phyloP scores from a whole-genome alignment of 768 basidiomycete genomes.

The Russula griseocarnosa region DNA sequence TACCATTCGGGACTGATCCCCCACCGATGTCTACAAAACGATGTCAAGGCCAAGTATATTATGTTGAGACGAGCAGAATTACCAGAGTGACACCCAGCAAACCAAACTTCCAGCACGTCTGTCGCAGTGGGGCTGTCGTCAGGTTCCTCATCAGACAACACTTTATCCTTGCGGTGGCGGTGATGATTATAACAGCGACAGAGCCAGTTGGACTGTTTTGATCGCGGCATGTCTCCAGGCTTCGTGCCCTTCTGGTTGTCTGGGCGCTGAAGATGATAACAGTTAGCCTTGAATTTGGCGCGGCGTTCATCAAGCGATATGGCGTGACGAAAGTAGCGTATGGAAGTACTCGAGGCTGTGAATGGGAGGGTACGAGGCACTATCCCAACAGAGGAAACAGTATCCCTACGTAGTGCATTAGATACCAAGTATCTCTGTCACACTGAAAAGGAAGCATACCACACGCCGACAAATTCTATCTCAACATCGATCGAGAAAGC shows the following conservation, averaged over 20 bases:
- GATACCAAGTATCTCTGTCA: neutral
- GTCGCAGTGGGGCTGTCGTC: slow-evolving; percentile 40
- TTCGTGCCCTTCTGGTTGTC: slow-evolving; percentile 45
- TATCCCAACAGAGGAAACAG: slow-evolving; percentile 67
- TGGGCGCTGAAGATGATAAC: slow-evolving; percentile 32
- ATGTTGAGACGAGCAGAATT: neutral
- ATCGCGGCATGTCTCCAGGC: slow-evolving; percentile 47
- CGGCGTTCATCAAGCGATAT: slow-evolving; percentile 66
- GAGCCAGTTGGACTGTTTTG: slow-evolving; percentile 28
- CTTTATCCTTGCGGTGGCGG: slow-evolving; percentile 5
- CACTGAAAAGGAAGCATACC: slow-evolving; percentile 39
- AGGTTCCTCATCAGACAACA: slow-evolving; percentile 39
- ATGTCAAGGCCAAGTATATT: neutral
- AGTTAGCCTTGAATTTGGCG: slow-evolving; percentile 46
- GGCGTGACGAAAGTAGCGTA: slow-evolving; percentile 67
- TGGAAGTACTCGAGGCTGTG: slow-evolving; percentile 54
- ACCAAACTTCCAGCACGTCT: slow-evolving; percentile 77
- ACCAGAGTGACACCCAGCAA: slow-evolving; percentile 72
- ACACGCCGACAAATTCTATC: slow-evolving; percentile 71
- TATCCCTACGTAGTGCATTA: slow-evolving; percentile 50
- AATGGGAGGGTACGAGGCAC: slow-evolving; percentile 63
- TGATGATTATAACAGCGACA: slow-evolving; percentile 22
- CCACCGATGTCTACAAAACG: slow-evolving; percentile 62
- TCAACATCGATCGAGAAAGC: slow-evolving; percentile 70
- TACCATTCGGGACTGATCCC: slow-evolving; percentile 57